phyloP scores from a whole-genome alignment of 106 monocot species.

The Platanthera zijinensis region DNA sequence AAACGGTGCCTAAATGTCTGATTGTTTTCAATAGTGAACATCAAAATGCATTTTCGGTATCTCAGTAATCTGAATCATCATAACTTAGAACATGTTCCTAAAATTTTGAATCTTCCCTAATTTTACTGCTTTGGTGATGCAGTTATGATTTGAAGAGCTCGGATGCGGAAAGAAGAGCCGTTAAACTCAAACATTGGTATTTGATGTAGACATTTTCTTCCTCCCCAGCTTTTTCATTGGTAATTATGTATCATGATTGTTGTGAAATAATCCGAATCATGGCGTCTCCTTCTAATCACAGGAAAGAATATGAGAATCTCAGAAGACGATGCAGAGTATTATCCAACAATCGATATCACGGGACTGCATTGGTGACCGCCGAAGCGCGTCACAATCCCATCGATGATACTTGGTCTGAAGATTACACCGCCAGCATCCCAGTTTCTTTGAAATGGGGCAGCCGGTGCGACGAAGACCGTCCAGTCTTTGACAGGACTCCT shows the following conservation, averaged over 20 bases:
- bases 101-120: neutral
- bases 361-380: slow-evolving; percentile 17
- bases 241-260: neutral
- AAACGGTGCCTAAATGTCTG: too few relatives aligned
- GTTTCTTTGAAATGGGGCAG: slow-evolving; percentile 1
- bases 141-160: slow-evolving; percentile 76
- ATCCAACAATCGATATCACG: slow-evolving; percentile 15
- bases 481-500: slow-evolving; percentile 14
- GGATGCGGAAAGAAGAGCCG: slow-evolving; percentile 45
- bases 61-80: neutral
- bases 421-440: slow-evolving; percentile 11
- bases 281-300: slow-evolving; percentile 15
- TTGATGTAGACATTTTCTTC: neutral
- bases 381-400: slow-evolving; percentile 13
- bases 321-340: slow-evolving; percentile 49
- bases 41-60: neutral
- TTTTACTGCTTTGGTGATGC: slow-evolving; percentile 17
- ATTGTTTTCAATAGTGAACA: too few relatives aligned
- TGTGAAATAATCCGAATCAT: neutral
- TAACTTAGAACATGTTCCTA: neutral
- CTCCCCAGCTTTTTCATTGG: neutral
- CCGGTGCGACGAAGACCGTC: slow-evolving; percentile 11
- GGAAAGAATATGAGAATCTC: slow-evolving; percentile 69
- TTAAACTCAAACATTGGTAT: slow-evolving; percentile 46
- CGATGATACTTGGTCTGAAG: slow-evolving; percentile 36